Evolutionary conservation across 2,329 filamentous ascomycete genomes (phyloP).

Genomic region (Coniochaeta prunicola): DNA sequence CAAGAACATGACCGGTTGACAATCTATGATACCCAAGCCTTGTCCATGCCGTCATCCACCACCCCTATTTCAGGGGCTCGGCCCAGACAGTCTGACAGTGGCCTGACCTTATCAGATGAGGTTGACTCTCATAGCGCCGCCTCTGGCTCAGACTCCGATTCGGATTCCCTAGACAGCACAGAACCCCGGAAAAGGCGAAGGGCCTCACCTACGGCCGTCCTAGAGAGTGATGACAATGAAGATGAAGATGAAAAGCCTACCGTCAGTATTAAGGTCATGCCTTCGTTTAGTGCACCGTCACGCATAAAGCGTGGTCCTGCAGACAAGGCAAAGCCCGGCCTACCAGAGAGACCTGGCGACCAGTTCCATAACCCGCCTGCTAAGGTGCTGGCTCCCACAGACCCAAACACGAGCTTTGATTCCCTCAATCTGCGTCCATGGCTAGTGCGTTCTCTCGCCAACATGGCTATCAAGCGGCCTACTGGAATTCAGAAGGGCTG

Average conservation of each 20-base stretch:
- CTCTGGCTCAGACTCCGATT: constrained; percentile 11
- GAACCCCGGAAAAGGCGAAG: constrained; percentile 38
- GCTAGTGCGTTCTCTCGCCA: constrained; percentile 73
- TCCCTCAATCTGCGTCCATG: constrained; percentile 72
- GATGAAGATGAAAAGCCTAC: constrained; percentile 18
- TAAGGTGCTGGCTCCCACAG: constrained; percentile 41
- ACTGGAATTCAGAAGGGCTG: constrained; percentile 90
- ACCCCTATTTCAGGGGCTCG: not conserved
- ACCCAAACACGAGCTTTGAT: constrained; percentile 59
- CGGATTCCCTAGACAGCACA: constrained; percentile 26
- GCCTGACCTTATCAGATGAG: constrained; percentile 5
- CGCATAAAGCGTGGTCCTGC: constrained; percentile 34
- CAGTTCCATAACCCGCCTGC: constrained; percentile 6
- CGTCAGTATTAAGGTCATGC: constrained; percentile 26
- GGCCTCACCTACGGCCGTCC: constrained; percentile 20
- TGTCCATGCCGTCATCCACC: not conserved
- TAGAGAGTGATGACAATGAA: constrained; percentile 8
- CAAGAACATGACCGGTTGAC: not conserved
- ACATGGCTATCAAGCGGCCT: constrained; percentile 75
- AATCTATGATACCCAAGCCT: no score
- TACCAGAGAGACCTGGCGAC: not conserved
- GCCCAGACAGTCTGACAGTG: not conserved
- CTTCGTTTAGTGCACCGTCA: constrained; percentile 44
- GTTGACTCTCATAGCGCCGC: constrained; percentile 4
- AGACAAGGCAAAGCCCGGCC: constrained; percentile 4